A percentile compares a stretch with the other conserved stretches of the same genome.
Conservation (phyloP, 192 early-diverging fungal species). For the Fimicolochytrium jonesii region DNA sequence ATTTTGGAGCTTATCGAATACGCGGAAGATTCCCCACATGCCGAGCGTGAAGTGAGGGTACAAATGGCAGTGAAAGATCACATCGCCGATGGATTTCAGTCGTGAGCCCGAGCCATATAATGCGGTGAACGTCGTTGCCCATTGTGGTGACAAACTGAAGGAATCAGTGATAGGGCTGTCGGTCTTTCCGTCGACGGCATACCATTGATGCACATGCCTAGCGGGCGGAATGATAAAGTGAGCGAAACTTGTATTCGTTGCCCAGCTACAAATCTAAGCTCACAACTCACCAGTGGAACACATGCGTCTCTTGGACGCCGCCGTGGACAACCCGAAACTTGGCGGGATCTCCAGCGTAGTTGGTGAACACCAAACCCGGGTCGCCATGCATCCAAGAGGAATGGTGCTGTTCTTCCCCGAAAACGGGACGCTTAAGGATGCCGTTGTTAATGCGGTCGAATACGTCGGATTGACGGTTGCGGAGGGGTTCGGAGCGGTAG, state of each 20-base stretch:
- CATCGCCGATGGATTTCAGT: too few species aligned
- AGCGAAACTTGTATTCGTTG: too few species aligned
- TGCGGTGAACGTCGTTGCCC: too few species aligned
- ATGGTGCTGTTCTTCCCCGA: constrained; percentile 14
- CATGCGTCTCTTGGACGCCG: too few species aligned
- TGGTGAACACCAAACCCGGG: constrained; percentile 5
- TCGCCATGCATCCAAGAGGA: constrained; percentile 18
- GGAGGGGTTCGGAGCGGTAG: constrained; percentile 18
- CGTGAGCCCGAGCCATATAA: too few species aligned
- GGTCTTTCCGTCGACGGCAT: not conserved
- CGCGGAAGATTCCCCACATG: too few species aligned
- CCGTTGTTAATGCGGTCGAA: constrained; percentile 1
- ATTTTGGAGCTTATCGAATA: not conserved
- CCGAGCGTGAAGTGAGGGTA: too few species aligned
- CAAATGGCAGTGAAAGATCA: too few species aligned
- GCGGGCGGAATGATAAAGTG: too few species aligned
- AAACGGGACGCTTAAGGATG: constrained; percentile 1
- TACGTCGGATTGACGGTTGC: constrained; percentile 6
- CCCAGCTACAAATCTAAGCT: too few species aligned
- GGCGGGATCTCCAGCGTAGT: constrained; percentile 14
- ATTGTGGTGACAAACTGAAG: too few species aligned
- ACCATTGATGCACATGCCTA: constrained; percentile 5
- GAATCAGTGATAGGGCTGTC: constrained; percentile 1
- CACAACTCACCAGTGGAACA: too few species aligned
- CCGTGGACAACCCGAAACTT: constrained; percentile 21